These are phyloP conservation scores for Zoysia pacifica DNA, from an alignment of 176 grass and related monocot genomes.

Conservation along the genomic window DNA sequence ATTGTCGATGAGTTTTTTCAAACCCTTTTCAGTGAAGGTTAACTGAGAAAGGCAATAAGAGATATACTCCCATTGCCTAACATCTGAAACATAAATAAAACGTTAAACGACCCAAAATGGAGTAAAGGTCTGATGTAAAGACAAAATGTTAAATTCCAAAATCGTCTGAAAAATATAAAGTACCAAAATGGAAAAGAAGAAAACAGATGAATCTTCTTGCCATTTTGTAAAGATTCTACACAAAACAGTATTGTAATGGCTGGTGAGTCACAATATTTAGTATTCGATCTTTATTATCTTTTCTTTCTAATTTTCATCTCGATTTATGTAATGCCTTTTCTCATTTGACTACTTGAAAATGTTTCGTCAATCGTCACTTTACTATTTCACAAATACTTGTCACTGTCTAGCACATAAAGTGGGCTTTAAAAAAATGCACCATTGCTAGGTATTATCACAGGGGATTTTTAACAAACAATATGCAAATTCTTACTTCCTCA, in stretches of 20 bases:
- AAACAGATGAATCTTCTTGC: not conserved
- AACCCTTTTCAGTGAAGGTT: conserved; percentile 86
- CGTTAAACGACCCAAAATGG: not conserved
- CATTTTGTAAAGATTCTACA: not conserved
- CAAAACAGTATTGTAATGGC: not conserved
- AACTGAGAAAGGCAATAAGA: conserved; percentile 97
- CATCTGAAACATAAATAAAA: conserved; percentile 61
- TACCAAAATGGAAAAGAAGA: conserved; percentile 18
- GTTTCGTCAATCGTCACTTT: not conserved
- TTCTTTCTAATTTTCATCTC: not conserved
- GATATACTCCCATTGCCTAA: conserved; percentile 83
- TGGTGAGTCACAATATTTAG: conserved; percentile 14
- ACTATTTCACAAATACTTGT: not conserved
- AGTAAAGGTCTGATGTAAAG: not conserved
- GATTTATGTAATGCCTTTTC: not conserved
- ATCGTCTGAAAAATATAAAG: conserved; percentile 10
- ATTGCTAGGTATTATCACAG: not conserved
- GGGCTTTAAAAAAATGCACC: not conserved
- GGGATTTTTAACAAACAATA: not conserved
- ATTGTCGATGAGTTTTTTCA: conserved; percentile 93
- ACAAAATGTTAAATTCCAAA: not conserved
- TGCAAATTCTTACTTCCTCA: not conserved
- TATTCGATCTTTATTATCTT: not conserved
- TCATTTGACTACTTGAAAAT: not conserved
- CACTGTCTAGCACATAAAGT: not conserved